Base-by-base conservation (phyloP, 495 filamentous ascomycete species). In the Neurospora sp. region DNA sequence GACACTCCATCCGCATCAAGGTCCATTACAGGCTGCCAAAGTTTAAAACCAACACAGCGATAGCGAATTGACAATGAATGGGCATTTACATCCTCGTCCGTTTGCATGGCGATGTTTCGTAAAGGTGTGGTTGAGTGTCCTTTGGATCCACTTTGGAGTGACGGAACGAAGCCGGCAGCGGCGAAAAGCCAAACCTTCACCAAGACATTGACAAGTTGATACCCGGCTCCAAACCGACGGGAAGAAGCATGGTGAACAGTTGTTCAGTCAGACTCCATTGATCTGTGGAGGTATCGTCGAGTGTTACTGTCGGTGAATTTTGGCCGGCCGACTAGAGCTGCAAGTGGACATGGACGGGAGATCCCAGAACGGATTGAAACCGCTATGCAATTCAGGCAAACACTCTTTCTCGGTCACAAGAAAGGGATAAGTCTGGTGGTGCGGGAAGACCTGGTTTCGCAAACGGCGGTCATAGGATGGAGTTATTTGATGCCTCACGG, bases 1-100 rank as follows among this genome's bases (percentile, higher is more conserved):
- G 23, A 31, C 54, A 54, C 46, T 54, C 46, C 9, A 10, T 20
- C 0, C 23, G 20, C 0, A 2, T 2, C n/a, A 23, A 5, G 6
- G 20, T 23, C 4, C 1, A 0, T 12, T 20, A 4, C n/a, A 11
- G 2, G 3, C n/a, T n/a, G n/a, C n/a, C n/a, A n/a, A n/a, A n/a
- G n/a, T n/a, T n/a, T n/a, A n/a, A n/a, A n/a, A n/a, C n/a, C n/a
- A n/a, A n/a, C n/a, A n/a, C n/a, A n/a, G n/a, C n/a, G n/a, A n/a
- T n/a, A n/a, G n/a, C n/a, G n/a, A n/a, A n/a, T n/a, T n/a, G n/a
- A n/a, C n/a, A n/a, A n/a, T n/a, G n/a, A n/a, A n/a, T n/a, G n/a
- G n/a, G n/a, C n/a, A n/a, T n/a, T n/a, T n/a, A n/a, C n/a, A n/a
- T n/a, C n/a, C n/a, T n/a, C n/a, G n/a, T n/a, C 16, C 0, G 12